These are phyloP conservation scores for Ustilago xerochloae DNA, from an alignment of 1,284 basidiomycete genomes.

Conservation along the genomic window DNA sequence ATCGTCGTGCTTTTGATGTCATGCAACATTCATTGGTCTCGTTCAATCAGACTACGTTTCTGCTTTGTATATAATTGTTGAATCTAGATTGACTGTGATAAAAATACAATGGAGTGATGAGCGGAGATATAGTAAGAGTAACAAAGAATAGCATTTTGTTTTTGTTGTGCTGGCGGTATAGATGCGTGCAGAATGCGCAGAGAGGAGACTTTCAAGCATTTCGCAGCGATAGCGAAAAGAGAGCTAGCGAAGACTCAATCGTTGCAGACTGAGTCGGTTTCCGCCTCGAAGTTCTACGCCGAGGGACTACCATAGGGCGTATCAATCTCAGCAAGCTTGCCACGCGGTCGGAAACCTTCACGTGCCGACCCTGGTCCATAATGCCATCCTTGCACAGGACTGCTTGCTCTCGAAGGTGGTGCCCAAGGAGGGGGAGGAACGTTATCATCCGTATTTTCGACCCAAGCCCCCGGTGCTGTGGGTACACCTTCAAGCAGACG, in stretches of 20 bases:
- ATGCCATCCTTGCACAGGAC: conserved; percentile 50
- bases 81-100: conserved; percentile 1
- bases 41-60: background rate
- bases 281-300: background rate
- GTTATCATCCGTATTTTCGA: conserved; percentile 43
- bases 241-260: too few species aligned
- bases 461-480: conserved; percentile 63
- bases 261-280: too few species aligned
- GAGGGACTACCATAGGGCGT: conserved; percentile 40
- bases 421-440: conserved; percentile 61
- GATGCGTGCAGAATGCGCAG: background rate
- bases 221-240: too few species aligned
- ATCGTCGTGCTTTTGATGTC: background rate
- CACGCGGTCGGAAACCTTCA: conserved; percentile 43
- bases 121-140: background rate
- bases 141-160: background rate
- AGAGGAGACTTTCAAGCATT: background rate
- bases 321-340: conserved; percentile 47
- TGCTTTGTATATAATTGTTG: too few species aligned
- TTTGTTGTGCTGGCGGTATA: background rate
- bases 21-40: background rate
- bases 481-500: conserved; percentile 62
- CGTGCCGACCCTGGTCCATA: conserved; percentile 20
- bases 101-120: conserved; percentile 33
- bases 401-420: conserved; percentile 55